A percentile compares a stretch with the other conserved stretches of the same genome.
These are phyloP conservation scores for Nephelium lappaceum DNA, from an alignment of 345 rosid species.

Conservation along the genomic window DNA sequence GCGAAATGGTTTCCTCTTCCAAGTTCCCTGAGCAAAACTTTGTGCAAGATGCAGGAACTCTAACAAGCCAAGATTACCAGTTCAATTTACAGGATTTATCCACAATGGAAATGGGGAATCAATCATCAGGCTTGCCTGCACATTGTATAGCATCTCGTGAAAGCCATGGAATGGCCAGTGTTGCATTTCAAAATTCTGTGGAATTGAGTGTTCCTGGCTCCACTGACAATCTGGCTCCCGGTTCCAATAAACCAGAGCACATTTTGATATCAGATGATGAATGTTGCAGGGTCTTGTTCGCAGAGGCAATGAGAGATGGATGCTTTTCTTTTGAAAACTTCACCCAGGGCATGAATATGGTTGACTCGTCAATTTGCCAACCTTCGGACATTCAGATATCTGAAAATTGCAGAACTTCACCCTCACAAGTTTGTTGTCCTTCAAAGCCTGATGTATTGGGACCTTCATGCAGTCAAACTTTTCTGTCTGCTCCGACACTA, in stretches of 20 bases:
- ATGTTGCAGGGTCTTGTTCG: conserved; percentile 77
- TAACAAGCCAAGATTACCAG: conserved; percentile 46
- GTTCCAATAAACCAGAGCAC: conserved; percentile 47
- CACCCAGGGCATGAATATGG: conserved; percentile 40
- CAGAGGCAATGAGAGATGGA: conserved; percentile 52
- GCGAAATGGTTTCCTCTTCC: conserved; percentile 60
- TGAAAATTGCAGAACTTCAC: conserved; percentile 41
- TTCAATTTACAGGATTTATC: conserved; percentile 49
- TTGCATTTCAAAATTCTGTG: conserved; percentile 49
- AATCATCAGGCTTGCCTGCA: conserved; percentile 50
- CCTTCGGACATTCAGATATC: conserved; percentile 43
- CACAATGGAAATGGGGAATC: conserved; percentile 49
- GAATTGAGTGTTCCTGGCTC: conserved; percentile 48
- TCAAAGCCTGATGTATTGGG: conserved; percentile 45
- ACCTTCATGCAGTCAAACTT: conserved; percentile 50
- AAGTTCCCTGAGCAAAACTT: conserved; percentile 45
- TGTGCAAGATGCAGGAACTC: conserved; percentile 41
- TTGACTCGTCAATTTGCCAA: conserved; percentile 38
- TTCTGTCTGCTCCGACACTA: conserved; percentile 35
- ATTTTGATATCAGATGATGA: conserved; percentile 82
- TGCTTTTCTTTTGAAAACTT: conserved; percentile 44
- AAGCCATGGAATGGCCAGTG: conserved; percentile 43
- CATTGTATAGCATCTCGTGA: conserved; percentile 44
- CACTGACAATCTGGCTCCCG: conserved; percentile 38
- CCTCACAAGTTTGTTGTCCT: conserved; percentile 44